A percentile compares a stretch with the other conserved stretches of the same genome.
Evolutionary conservation across 768 basidiomycete genomes (phyloP).

Genomic region (Mycena polygramma): DNA sequence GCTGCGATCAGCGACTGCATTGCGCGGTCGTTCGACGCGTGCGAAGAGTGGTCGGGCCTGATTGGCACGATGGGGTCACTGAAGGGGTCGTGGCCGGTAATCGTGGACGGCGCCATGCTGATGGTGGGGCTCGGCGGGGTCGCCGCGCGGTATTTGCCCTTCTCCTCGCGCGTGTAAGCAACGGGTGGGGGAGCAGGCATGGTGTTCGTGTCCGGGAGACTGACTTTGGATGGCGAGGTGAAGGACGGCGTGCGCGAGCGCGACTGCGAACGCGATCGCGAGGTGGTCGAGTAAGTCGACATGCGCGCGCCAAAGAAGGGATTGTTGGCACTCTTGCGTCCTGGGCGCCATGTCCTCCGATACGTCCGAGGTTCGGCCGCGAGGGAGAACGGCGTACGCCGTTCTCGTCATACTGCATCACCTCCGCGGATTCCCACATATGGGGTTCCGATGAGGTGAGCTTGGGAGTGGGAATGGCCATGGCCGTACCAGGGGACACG

Average conservation of each 20-base stretch:
- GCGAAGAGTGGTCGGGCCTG: slow-evolving; percentile 51
- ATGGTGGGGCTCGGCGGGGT: slow-evolving; percentile 44
- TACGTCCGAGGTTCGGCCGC: slow-evolving; percentile 37
- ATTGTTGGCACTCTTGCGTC: slow-evolving; percentile 56
- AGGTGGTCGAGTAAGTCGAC: slow-evolving; percentile 33
- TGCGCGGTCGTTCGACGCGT: slow-evolving; percentile 57
- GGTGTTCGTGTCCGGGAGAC: slow-evolving; percentile 37
- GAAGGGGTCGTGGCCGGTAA: slow-evolving; percentile 48
- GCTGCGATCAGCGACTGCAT: slow-evolving; percentile 77
- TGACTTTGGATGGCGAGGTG: slow-evolving; percentile 55
- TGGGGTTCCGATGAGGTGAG: slow-evolving; percentile 65
- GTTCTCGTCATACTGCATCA: slow-evolving; percentile 49
- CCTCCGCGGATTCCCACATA: slow-evolving; percentile 65
- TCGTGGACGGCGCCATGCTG: slow-evolving; percentile 38
- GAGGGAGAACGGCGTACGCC: slow-evolving; percentile 26
- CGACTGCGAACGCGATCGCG: slow-evolving; percentile 28
- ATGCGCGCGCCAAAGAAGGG: slow-evolving; percentile 43
- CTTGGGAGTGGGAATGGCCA: slow-evolving; percentile 74
- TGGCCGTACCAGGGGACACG: slow-evolving; percentile 63
- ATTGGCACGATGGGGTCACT: slow-evolving; percentile 35
- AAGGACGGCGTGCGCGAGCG: slow-evolving; percentile 43
- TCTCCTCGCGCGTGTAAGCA: slow-evolving; percentile 55
- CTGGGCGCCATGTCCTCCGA: slow-evolving; percentile 35
- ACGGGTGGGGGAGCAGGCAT: slow-evolving; percentile 57
- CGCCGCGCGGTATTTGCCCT: slow-evolving; percentile 51